Evolutionary conservation across 2,329 filamentous ascomycete species (phyloP).

Genomic region (Monosporascus sp.): DNA sequence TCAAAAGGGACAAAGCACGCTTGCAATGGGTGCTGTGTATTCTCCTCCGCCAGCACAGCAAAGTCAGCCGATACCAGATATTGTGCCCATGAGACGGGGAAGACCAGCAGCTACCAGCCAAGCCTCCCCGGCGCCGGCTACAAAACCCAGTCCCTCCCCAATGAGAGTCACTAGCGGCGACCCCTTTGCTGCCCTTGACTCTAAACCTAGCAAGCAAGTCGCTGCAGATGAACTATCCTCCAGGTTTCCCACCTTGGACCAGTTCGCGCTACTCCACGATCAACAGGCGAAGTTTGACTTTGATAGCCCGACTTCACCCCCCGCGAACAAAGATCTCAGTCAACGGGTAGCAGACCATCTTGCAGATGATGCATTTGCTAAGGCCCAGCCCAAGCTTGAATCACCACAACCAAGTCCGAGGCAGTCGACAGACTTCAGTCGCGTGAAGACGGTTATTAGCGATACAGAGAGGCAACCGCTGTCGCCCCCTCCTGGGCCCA

Average conservation of each 20-base stretch:
- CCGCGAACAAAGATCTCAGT: slow-evolving; percentile 49
- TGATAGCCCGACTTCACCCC: slow-evolving; percentile 49
- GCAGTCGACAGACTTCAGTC: slow-evolving; percentile 26
- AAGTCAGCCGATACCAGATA: slow-evolving; percentile 69
- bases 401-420: slow-evolving; percentile 25
- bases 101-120: slow-evolving; percentile 52
- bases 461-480: slow-evolving; percentile 18
- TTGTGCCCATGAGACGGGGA: slow-evolving; percentile 90
- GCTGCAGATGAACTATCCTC: slow-evolving; percentile 75
- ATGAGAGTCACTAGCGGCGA: slow-evolving; percentile 67
- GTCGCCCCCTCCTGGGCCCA: slow-evolving; percentile 26
- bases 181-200: slow-evolving; percentile 86
- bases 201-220: slow-evolving; percentile 46
- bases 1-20: slow-evolving; percentile 46
- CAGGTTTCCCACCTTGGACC: slow-evolving; percentile 85
- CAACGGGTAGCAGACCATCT: slow-evolving; percentile 70
- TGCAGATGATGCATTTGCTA: slow-evolving; percentile 78
- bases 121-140: slow-evolving; percentile 30
- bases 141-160: slow-evolving; percentile 63
- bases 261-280: slow-evolving; percentile 87
- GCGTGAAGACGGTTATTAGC: slow-evolving; percentile 21
- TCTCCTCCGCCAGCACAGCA: slow-evolving; percentile 68
- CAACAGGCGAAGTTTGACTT: slow-evolving; percentile 82
- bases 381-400: slow-evolving; percentile 28
- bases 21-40: slow-evolving; percentile 75